Base-by-base conservation (phyloP, 805 yeast genomes). In the Saccharomyces jurei region DNA sequence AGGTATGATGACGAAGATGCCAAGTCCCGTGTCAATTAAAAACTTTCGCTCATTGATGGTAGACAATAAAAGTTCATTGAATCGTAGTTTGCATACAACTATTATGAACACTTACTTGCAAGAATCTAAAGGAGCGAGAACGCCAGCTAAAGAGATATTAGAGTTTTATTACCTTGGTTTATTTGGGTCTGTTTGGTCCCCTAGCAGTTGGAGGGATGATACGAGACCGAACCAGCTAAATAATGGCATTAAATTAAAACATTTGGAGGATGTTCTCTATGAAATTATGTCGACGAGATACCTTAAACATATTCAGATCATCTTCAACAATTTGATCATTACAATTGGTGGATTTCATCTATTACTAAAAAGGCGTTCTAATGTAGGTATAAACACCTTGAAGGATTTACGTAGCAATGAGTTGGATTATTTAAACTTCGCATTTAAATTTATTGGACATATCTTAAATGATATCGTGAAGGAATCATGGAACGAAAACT, bases 1-100 rank as follows among this genome's bases (percentile, higher is more conserved):
- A 59, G 81, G 87, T 2, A 75, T 77, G 22, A 72, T 79, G 58
- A 78, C 87, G 13, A 75, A 84, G 55, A 71, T 77, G 30, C 77
- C 81, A 25, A 73, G 74, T 50, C 67, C 69, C 21, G 69, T 80
- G 22, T 86, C 85, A 0, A 62, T 75, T 14, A 65, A 67, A 30
- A 82, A 81, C 61, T 70, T 83, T 57, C 62, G 74, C 2, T 69
- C 70, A 32, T 59, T 62, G 48, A 71, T 64, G 46, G 74, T 66
- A 51, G 76, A 60, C 64, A 70, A 64, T 58, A 74, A 66, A 57
- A 72, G 73, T 32, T 55, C 58, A 14, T 50, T 59, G 6, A 60
- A 60, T 49, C 57, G 71, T 70, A 64, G 54, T 63, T 49, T 63
- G 41, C 48, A 58, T 17, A 49, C 51, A 6, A 30, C 54, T 9